Evolutionary conservation across 345 rosid species (phyloP), one percentile per base, ranked within the genome.

Genomic region (Lepidium aucheri): DNA sequence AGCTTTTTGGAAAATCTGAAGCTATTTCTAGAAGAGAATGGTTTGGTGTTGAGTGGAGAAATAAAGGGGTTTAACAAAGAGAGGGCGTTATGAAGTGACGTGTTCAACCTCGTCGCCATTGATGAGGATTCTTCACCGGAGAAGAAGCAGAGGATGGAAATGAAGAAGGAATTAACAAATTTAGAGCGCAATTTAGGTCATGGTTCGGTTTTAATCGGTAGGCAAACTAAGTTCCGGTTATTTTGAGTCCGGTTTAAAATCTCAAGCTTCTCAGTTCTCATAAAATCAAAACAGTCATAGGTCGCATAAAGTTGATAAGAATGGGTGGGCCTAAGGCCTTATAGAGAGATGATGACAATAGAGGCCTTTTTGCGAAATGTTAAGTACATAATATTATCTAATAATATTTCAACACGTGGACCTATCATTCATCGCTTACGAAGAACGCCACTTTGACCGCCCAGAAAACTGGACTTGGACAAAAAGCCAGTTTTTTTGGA

Each of bases 31-130:
- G 76, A 67, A 68, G 67, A 76, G 82, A 83, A 55, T 36, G 74
- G 20, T 55, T 26, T 83, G 7, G 73, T 74, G 56, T 51, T 74
- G 13, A 82, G 9, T 0, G 83, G 69, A 64, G 38, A 63, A 55
- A 34, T 67, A 3, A 84, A 70, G 24, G 89, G 84, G 61, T 77
- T 84, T 59, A 83, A 68, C 9, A 85, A 62, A 67, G 71, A 82
- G 40, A 83, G 77, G 13, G 83, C 69, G 82, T 70, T 85, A 22
- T 85, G 89, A 47, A 89, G 74, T 11, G 88, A 74, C 57, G 68
- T 63, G 80, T 80, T 82, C 14, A 91, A 60, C 80, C 90, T 85
- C 10, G 90, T 77, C 13, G 86, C 90, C 95, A 88, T 91, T 80
- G 53, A 20, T 33, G 56, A 13, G 3, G 45, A 30, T 2, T 11